A percentile compares a stretch with the other conserved stretches of the same genome.
phyloP scores from a whole-genome alignment of 257 asterid genomes.

The Prunella vulgaris region DNA sequence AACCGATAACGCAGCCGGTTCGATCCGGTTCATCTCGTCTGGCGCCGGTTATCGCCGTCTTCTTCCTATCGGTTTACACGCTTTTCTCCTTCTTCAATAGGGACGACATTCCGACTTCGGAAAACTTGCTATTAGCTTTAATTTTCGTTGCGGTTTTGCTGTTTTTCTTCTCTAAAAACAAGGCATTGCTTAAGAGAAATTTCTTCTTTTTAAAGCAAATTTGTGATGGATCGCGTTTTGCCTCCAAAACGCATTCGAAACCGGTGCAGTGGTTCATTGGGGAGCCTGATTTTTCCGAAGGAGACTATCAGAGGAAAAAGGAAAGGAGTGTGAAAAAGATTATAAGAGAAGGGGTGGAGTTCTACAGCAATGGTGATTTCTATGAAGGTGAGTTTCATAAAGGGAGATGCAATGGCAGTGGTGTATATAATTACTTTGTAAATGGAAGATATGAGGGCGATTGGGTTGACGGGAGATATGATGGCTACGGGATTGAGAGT shows the following conservation, averaged over 20 bases:
- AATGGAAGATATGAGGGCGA: conserved; percentile 91
- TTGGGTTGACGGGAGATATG: conserved; percentile 86
- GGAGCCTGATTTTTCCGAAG: conserved; percentile 30
- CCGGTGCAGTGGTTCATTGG: conserved; percentile 88
- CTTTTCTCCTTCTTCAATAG: conserved; percentile 47
- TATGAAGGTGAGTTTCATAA: conserved; percentile 92
- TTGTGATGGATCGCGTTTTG: conserved; percentile 32
- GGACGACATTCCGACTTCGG: conserved; percentile 53
- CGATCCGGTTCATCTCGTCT: conserved; percentile 26
- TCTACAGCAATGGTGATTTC: conserved; percentile 78
- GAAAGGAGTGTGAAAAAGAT: conserved; percentile 23
- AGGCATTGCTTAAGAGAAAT: conserved; percentile 31
- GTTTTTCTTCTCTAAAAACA: conserved; percentile 44
- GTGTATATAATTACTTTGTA: conserved; percentile 65
- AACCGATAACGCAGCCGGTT: conserved; percentile 31
- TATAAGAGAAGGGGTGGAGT: conserved; percentile 70
- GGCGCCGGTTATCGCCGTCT: conserved; percentile 41
- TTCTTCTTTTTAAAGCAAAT: conserved; percentile 31
- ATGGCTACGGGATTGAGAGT: conserved; percentile 85
- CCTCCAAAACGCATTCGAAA: conserved; percentile 35
- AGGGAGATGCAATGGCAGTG: conserved; percentile 89
- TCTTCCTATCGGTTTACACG: conserved; percentile 47
- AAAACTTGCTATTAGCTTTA: conserved; percentile 54
- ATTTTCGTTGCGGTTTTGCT: conserved; percentile 58
- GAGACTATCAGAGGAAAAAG: not conserved